Percentiles rank a stretch among this genome's conserved stretches.
phyloP scores from a whole-genome alignment of 2,329 filamentous ascomycete genomes.

The Penicillium paneum region DNA sequence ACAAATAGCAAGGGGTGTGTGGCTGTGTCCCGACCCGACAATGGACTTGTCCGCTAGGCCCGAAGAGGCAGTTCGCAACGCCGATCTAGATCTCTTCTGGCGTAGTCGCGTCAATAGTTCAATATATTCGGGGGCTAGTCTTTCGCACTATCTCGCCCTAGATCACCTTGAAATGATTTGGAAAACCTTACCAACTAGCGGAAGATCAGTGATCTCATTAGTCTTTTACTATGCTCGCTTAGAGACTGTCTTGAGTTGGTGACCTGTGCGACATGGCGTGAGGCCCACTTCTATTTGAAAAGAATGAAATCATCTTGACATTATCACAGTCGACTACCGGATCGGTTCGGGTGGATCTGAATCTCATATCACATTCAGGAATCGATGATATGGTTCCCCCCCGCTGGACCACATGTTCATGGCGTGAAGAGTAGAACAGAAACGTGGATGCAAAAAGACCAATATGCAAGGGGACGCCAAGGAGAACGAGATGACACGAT shows the following conservation, averaged over 20 bases:
- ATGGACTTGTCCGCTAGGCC: constrained; percentile 5
- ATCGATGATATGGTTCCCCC: neutral
- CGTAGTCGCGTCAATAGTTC: constrained; percentile 3
- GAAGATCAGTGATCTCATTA: constrained; percentile 3
- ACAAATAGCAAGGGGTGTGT: constrained; percentile 14
- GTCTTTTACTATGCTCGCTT: neutral
- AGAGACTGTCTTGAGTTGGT: neutral
- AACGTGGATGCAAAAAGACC: neutral
- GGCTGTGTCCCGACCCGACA: constrained; percentile 9
- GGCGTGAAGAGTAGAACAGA: neutral
- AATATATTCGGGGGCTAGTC: constrained; percentile 2
- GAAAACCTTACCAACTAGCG: constrained; percentile 9
- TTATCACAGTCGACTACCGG: too few species aligned
- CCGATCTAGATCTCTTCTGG: constrained; percentile 1
- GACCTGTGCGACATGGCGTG: constrained; percentile 13
- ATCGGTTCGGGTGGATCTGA: constrained; percentile 1
- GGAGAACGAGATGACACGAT: constrained; percentile 9
- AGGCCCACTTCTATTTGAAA: neutral
- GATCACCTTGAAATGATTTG: constrained; percentile 16
- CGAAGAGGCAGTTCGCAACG: neutral
- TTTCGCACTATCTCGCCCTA: constrained; percentile 1
- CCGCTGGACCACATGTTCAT: neutral
- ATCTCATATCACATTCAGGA: constrained; percentile 4
- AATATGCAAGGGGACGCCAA: constrained; percentile 6
- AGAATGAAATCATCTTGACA: neutral